Evolutionary conservation across 768 basidiomycete species (phyloP), one percentile per base, ranked within the genome.

Genomic region (Tricholoma saponaceum): DNA sequence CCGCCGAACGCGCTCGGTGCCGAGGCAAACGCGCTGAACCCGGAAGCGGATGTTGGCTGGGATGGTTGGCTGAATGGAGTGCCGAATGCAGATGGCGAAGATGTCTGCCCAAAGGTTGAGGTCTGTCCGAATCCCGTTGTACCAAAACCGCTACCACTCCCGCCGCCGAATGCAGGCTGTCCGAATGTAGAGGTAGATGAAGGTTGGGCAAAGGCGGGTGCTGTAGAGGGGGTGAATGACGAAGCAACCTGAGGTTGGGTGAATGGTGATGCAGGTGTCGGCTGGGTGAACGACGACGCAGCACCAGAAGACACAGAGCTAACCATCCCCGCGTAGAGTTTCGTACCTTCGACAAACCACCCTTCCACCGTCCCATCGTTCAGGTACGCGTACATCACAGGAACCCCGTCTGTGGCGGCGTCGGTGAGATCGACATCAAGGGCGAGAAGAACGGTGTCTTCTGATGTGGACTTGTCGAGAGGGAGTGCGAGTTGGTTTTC

Each of bases 281-380:
- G 30, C 8, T 32, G 30, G 30, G 30, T 4, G 30, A 32, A 32
- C 12, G 30, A 32, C 4, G 30, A 32, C 7, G 30, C 12, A 32
- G 30, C 30, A n/a, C n/a, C n/a, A 32, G 30, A 10, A 32, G 30
- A 32, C 4, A 32, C 35, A 8, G 69, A 64, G 47, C 14, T 10
- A 5, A 78, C 66, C 78, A 90, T 83, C 26, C 83, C 83, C 41
- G 76, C 72, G 64, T 90, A 92, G 7, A 79, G 73, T 41, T 78
- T 79, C 7, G 76, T 72, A 65, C 87, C 83, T 35, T 89, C 80
- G 20, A 88, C 65, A 66, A 84, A 76, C 89, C 90, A 93, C 3
- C 77, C 90, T 50, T 84, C 80, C 22, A 93, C 55, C 0, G 89
- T 89, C 18, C 90, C 90, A 64, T 93, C 90, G 54, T 85, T 90